phyloP scores from a whole-genome alignment of 495 filamentous ascomycete genomes.

The Hyaloscypha bicolor region DNA sequence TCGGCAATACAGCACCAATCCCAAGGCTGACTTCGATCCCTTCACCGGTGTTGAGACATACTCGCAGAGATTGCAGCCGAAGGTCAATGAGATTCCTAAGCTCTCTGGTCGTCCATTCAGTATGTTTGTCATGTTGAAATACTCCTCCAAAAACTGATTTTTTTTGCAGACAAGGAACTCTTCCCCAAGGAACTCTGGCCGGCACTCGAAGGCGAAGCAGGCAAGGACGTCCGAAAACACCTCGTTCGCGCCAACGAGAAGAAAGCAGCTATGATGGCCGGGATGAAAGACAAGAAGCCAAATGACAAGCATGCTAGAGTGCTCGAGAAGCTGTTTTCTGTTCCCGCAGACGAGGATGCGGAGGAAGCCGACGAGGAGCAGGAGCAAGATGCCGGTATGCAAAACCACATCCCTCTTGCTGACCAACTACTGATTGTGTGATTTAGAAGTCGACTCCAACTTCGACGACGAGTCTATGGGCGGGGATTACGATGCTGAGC shows the following conservation, averaged over 20 bases:
- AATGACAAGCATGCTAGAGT: slow-evolving; percentile 30
- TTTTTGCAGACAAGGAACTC: slow-evolving; percentile 41
- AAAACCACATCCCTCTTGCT: neutral
- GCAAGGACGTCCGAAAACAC: slow-evolving; percentile 17
- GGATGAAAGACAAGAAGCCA: slow-evolving; percentile 11
- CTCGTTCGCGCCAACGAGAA: slow-evolving; percentile 33
- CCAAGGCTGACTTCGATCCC: slow-evolving; percentile 51
- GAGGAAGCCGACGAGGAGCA: slow-evolving; percentile 44
- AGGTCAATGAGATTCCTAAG: slow-evolving; percentile 49
- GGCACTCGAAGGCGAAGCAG: slow-evolving; percentile 50
- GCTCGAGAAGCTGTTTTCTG: slow-evolving; percentile 36
- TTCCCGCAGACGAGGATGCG: slow-evolving; percentile 38
- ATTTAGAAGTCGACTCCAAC: slow-evolving; percentile 33
- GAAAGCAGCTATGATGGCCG: slow-evolving; percentile 37
- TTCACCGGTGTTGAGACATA: slow-evolving; percentile 54
- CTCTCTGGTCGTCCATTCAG: slow-evolving; percentile 43
- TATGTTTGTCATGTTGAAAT: slow-evolving; percentile 1
- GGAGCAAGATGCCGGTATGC: slow-evolving; percentile 36
- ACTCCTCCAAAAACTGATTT: neutral
- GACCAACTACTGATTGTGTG: slow-evolving; percentile 10
- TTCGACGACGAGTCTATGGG: slow-evolving; percentile 45
- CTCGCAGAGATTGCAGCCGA: slow-evolving; percentile 46
- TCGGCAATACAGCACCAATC: slow-evolving; percentile 45
- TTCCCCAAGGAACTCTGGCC: slow-evolving; percentile 55
- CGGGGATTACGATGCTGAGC: slow-evolving; percentile 58